phyloP scores from a whole-genome alignment of 1,139 yeast species.

The Trichomonascaceae sp. region DNA sequence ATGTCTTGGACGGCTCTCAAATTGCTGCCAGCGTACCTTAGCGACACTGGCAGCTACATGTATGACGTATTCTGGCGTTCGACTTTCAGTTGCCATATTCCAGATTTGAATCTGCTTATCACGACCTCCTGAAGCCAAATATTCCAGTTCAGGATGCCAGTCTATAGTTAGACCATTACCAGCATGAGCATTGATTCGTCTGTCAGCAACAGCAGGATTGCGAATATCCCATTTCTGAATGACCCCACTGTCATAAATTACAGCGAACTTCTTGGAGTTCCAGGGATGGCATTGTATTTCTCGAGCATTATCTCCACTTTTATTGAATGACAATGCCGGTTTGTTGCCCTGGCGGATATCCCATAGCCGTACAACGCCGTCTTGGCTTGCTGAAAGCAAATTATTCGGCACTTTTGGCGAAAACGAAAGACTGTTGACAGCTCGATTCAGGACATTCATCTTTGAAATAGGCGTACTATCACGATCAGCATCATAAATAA shows the following conservation, averaged over 20 bases:
- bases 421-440: conserved; percentile 77
- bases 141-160: conserved; percentile 82
- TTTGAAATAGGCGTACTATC: conserved; percentile 32
- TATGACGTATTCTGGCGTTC: conserved; percentile 64
- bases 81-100: conserved; percentile 48
- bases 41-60: conserved; percentile 72
- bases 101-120: conserved; percentile 80
- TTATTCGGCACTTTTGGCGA: conserved; percentile 50
- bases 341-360: conserved; percentile 56
- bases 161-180: conserved; percentile 86
- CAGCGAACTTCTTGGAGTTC: conserved; percentile 46
- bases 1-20: conserved; percentile 20
- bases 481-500: conserved; percentile 41
- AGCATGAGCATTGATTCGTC: conserved; percentile 79
- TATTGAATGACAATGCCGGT: conserved; percentile 45
- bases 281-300: conserved; percentile 38
- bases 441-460: conserved; percentile 67
- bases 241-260: conserved; percentile 88
- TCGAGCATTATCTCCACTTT: conserved; percentile 39
- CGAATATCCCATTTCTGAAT: conserved; percentile 81
- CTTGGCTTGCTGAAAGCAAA: conserved; percentile 82
- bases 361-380: conserved; percentile 85
- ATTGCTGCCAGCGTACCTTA: conserved; percentile 60
- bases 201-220: conserved; percentile 42
- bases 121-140: conserved; percentile 86